These are phyloP conservation scores for Peniophora sp. DNA, from an alignment of 1,284 basidiomycete genomes.

Conservation along the genomic window DNA sequence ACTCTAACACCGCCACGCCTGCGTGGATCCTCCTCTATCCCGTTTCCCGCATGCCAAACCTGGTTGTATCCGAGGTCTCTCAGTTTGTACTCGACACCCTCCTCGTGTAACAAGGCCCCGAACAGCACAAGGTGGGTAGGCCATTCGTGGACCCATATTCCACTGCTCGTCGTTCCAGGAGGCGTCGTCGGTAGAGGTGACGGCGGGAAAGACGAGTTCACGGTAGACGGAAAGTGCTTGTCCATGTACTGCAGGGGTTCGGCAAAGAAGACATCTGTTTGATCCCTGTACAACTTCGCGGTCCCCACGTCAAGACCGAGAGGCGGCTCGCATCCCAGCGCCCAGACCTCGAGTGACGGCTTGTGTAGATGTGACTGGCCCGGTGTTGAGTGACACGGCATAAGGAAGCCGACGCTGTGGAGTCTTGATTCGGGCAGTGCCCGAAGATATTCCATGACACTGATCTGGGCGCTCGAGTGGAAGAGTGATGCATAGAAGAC, in stretches of 20 bases:
- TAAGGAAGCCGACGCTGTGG: conserved; percentile 72
- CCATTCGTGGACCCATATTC: conserved; percentile 64
- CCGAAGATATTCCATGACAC: conserved; percentile 60
- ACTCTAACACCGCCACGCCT: conserved; percentile 76
- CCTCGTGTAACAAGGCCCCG: conserved; percentile 58
- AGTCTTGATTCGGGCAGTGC: conserved; percentile 40
- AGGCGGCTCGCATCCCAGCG: conserved; percentile 88
- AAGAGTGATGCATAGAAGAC: conserved; percentile 63
- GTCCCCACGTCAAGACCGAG: conserved; percentile 58
- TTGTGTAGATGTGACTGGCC: conserved; percentile 87
- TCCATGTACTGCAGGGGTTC: conserved; percentile 64
- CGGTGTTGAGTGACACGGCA: conserved; percentile 98
- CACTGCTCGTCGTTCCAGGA: conserved; percentile 31
- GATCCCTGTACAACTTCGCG: conserved; percentile 60
- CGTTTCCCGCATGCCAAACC: conserved; percentile 58
- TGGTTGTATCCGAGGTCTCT: conserved; percentile 56
- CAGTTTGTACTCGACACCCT: conserved; percentile 32
- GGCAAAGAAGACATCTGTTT: conserved; percentile 79
- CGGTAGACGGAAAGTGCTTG: conserved; percentile 53
- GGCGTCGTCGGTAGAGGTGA: conserved; percentile 51
- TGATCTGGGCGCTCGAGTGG: conserved; percentile 75
- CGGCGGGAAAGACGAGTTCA: conserved; percentile 59
- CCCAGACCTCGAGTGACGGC: conserved; percentile 61
- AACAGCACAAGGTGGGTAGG: conserved; percentile 79
- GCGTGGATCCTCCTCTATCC: conserved; percentile 76